Evolutionary conservation across 192 early-diverging fungal genomes (phyloP), one percentile per base, ranked within the genome.

Genomic region (Gonapodya prolifera): DNA sequence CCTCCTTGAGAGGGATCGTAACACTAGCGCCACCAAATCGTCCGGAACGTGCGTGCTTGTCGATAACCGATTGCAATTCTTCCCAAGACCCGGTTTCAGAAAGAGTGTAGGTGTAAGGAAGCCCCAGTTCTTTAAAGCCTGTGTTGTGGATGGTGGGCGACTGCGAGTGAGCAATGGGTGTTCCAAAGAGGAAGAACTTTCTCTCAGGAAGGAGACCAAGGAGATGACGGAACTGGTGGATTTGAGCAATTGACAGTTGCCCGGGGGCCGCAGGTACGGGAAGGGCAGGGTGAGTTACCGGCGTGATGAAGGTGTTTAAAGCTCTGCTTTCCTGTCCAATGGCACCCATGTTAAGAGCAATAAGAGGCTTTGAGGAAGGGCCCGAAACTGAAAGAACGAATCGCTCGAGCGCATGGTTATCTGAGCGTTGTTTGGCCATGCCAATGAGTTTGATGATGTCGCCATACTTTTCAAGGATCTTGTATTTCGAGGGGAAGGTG

Each of bases 381-480:
- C 87, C 78, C 16, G 80, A 80, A 1, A 83, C 84, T 1, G 77
- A 78, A 28, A 83, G 76, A 31, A 89, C 83, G 85, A 97, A 99
- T 23, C 81, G 81, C 77, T 90, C 83, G 75, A 96, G 87, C 8
- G 87, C 87, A 76, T 94, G 86, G 84, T 98, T 99, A 83, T 97
- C 95, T 75, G 89, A 84, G 80, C 94, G 81, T 30, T 82, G 81
- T 30, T 84, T 84, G 23, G 95, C 95, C 17, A 80, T 82, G 28
- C 96, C 95, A 75, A 99, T 93, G 69, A 99, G 84, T 85, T 99
- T 99, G 83, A 94, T 88, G 75, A 97, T 90, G 80, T 99, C 94
- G 70, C 91, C 93, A 78, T 86, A 77, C 34, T 70, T 36, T 69
- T 83, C 70, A 1, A 87, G 79, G 61, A 83, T 75, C 35, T 35